Evolutionary conservation across 2,329 filamentous ascomycete species (phyloP).

Genomic region (Cladosporium colombiae): DNA sequence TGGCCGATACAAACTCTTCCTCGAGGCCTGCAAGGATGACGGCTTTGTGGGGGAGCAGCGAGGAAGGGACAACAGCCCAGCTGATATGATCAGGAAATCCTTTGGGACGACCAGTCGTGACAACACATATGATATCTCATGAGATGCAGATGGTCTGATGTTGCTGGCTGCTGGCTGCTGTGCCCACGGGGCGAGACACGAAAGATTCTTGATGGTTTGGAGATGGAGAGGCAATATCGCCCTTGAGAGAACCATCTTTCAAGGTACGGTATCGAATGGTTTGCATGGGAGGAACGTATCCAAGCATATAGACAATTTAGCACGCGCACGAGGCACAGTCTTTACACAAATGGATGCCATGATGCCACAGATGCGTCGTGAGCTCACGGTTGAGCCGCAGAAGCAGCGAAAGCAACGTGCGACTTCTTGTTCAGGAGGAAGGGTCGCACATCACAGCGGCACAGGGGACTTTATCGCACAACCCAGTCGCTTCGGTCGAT

Average conservation of each 20-base stretch:
- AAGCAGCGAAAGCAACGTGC: not conserved
- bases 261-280: not conserved
- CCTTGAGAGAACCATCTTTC: not conserved
- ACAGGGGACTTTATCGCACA: not conserved
- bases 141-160: not conserved
- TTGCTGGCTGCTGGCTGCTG: too few relatives aligned
- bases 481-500: slow-evolving; percentile 2
- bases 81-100: not conserved
- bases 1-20: not conserved
- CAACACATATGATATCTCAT: not conserved
- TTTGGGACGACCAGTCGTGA: not conserved
- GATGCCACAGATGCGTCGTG: not conserved
- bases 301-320: not conserved
- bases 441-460: not conserved
- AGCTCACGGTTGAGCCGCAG: not conserved
- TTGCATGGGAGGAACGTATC: not conserved
- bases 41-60: not conserved
- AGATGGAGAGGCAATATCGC: not conserved
- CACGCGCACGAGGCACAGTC: not conserved
- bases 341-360: not conserved
- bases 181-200: not conserved
- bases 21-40: not conserved
- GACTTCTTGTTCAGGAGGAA: not conserved
- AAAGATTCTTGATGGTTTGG: not conserved
- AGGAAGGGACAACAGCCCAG: not conserved